phyloP scores from a whole-genome alignment of 495 filamentous ascomycete genomes.

The Penicillium cosmopolitanum region DNA sequence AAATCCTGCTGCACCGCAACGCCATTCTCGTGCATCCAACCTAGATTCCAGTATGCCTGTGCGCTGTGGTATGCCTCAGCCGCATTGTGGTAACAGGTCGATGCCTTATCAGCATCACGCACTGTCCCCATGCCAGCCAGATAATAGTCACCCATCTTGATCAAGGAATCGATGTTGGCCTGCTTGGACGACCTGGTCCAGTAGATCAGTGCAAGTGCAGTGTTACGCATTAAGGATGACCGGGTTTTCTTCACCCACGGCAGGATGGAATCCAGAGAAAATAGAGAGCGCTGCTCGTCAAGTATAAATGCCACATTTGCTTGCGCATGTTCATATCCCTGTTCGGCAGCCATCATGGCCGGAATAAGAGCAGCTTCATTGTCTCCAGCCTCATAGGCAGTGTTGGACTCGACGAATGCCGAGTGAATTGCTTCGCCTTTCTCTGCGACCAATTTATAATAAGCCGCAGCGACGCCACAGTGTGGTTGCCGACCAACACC shows the following conservation, averaged over 20 bases:
- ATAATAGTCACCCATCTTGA: constrained; percentile 99
- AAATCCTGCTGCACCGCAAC: constrained; percentile 93
- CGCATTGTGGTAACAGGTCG: constrained; percentile 87
- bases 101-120: constrained; percentile 81
- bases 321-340: constrained; percentile 92
- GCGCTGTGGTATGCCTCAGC: constrained; percentile 89
- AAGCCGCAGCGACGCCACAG: constrained; percentile 78
- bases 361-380: constrained; percentile 81
- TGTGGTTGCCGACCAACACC: constrained; percentile 80
- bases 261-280: constrained; percentile 52
- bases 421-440: constrained; percentile 84
- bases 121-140: constrained; percentile 73
- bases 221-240: constrained; percentile 64
- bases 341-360: constrained; percentile 92
- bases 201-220: constrained; percentile 82
- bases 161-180: constrained; percentile 86
- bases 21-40: constrained; percentile 99
- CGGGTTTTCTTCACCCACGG: constrained; percentile 44
- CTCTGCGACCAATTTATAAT: constrained; percentile 95
- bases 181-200: constrained; percentile 97
- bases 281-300: constrained; percentile 73
- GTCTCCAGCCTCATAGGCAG: constrained; percentile 82
- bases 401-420: constrained; percentile 83
- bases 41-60: constrained; percentile 95
- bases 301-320: constrained; percentile 93